Evolutionary conservation across 2,329 filamentous ascomycete genomes (phyloP), one percentile per base, ranked within the genome.

Genomic region (Atkinsonella texensis): DNA sequence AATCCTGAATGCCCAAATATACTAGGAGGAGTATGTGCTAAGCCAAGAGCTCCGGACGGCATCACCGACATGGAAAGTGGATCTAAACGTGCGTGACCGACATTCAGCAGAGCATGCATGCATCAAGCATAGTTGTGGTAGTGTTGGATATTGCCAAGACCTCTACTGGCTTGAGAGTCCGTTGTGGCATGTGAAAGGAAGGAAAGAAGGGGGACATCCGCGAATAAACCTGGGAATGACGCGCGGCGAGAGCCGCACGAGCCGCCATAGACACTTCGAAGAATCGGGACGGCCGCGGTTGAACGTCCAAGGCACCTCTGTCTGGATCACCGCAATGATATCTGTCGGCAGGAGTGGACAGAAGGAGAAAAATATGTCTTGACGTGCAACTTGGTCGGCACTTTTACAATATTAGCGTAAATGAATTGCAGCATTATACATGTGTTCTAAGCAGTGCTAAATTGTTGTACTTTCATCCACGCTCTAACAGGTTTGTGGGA

Each of bases 1-100:
- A 59, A 56, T 48, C 52, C 43, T 65, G 58, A 63, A 48, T 43
- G 20, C 15, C 33, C n/a, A 41, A 5, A 17, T 13, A 15, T 15
- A 15, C 7, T 38, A 49, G 33, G n/a, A 49, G 23, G 23, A 20
- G 15, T 51, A 31, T 45, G 31, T 48, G 1, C 39, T 32, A 49
- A 33, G 48, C 40, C 40, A 43, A 44, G 11, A 17, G n/a, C 48
- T 28, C 31, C 35, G 46, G 45, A 47, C 43, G 51, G 42, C 46
- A 32, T 49, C 33, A 10, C 47, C 43, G 43, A 44, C 15, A 13
- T 38, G 20, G n/a, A 20, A 20, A 43, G 46, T 44, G 50, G 52
- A 54, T 48, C 49, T 33, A 23, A 17, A 23, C 31, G 17, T 13
- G 42, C 40, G 18, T 28, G 49, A 50, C 48, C 43, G 44, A 31